These are phyloP conservation scores for Hamamelis virginiana DNA, from an alignment of 164 flowering plant species.

Conservation along the genomic window DNA sequence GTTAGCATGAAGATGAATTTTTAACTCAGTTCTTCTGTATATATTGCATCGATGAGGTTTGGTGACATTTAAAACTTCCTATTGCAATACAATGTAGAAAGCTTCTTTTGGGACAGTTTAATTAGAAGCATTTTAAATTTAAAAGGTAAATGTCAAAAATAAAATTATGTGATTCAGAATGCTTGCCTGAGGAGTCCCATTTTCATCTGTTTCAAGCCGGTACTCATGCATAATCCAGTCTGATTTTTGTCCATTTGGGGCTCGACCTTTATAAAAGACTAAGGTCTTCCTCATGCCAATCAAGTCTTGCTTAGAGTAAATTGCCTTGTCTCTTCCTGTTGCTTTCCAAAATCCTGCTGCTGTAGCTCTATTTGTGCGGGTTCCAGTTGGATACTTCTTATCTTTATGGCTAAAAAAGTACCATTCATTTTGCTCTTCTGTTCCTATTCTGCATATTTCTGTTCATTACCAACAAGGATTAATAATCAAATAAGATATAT, in stretches of 20 bases:
- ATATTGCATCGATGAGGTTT: too few relatives aligned
- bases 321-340: slow-evolving; percentile 80
- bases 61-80: too few relatives aligned
- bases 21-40: too few relatives aligned
- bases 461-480: background rate
- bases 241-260: slow-evolving; percentile 75
- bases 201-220: slow-evolving; percentile 73
- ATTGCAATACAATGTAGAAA: too few relatives aligned
- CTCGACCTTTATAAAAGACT: slow-evolving; percentile 82
- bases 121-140: too few relatives aligned
- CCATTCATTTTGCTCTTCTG: slow-evolving; percentile 74
- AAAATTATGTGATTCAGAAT: background rate
- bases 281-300: slow-evolving; percentile 87
- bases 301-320: slow-evolving; percentile 58
- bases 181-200: slow-evolving; percentile 66
- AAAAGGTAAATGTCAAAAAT: background rate
- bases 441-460: slow-evolving; percentile 70
- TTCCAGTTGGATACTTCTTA: slow-evolving; percentile 83
- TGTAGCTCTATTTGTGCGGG: slow-evolving; percentile 78
- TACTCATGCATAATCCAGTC: slow-evolving; percentile 95
- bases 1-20: too few relatives aligned
- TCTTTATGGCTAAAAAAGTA: slow-evolving; percentile 87
- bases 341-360: slow-evolving; percentile 91
- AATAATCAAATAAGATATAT: background rate
- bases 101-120: too few relatives aligned